Evolutionary conservation across 345 rosid genomes (phyloP), one percentile per base, ranked within the genome.

Genomic region (Citrus hindsii): DNA sequence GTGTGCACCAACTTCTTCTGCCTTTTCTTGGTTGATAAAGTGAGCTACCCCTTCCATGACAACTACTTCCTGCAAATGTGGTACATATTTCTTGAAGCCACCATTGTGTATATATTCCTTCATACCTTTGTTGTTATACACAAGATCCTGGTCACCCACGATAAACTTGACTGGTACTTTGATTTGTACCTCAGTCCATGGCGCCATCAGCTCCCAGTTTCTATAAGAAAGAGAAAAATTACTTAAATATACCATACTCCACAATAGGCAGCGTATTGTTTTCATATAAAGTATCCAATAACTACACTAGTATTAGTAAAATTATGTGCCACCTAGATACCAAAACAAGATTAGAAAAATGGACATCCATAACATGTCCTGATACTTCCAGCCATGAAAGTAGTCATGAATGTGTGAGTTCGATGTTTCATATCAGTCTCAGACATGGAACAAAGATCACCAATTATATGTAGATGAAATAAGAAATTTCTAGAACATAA

Each of bases 41-140:
- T 95, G 98, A 66, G 87, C 95, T 32, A 71, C 98, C 69, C 91
- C 95, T 89, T 93, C 95, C 92, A 95, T 77, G n/a, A 95, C 91
- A 61, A 92, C 92, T 30, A 93, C 86, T 32, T 93, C 95, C 81
- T 93, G 88, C 81, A 94, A 70, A 25, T 84, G 86, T 1, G 98
- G 98, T 62, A 90, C 98, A 3, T 74, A 62, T 71, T 82, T 82
- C 88, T 88, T 92, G 74, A 95, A 81, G 35, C 83, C 90, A 21
- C 89, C 90, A 7, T 70, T 63, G 75, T 90, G 89, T 74, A 94
- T 81, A 79, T 78, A 86, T 42, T 90, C 96, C 83, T 95, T 89
- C 7, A 42, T 64, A 27, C 94, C 90, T 0, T 97, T 96, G 37
- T 86, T 74, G 33, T 88, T 71, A 82, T 91, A 92, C n/a, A 86